Base-by-base conservation (phyloP, 169 alveolate species). In the Theileria orientalis region DNA sequence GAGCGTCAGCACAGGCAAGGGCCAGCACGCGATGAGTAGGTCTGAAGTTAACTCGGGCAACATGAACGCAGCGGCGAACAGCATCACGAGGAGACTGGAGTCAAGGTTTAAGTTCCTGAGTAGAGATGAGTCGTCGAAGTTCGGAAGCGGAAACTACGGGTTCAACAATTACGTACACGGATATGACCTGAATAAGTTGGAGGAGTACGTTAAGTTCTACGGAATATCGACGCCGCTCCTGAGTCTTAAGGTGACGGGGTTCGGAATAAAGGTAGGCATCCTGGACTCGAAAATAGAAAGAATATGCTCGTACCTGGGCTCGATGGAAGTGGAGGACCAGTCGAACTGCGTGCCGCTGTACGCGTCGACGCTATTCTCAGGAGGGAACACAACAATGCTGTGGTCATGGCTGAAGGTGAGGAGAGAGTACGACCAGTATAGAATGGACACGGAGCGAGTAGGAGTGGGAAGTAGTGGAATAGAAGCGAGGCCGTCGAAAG, bases 381-480 rank as follows among this genome's bases (percentile, higher is more conserved):
- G 83, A 21, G 87, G 87, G 6, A 64, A 79, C 29, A 56, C 76
- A 32, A 79, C 73, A 41, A 44, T 64, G 52, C 30, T 79, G 62
- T 79, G 87, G 87, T 62, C 83, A 8, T 79, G 87, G 87, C 67
- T 79, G 23, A 79, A 79, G 63, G 87, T 79, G 25, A 30, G 66
- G 33, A 71, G 87, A 13, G 77, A 79, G 37, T 35, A 59, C 9
- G 66, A 79, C 71, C 59, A 56, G 21, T 56, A 29, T 56, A 30
- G 21, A 25, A 37, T 37, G 37, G 37, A 25, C 21, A 32, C 1
- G 37, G 42, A 9, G 14, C 14, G 21, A 30, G 42, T 1, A 27
- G 16, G 66, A 23, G 44, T 8, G 41, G 42, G 21, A 30, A 30
- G 16, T 21, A 14, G 0, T 3, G 13, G 13, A 56, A 30, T 56